Base-by-base conservation (phyloP, 495 filamentous ascomycete genomes). In the Tuber calosporum region DNA sequence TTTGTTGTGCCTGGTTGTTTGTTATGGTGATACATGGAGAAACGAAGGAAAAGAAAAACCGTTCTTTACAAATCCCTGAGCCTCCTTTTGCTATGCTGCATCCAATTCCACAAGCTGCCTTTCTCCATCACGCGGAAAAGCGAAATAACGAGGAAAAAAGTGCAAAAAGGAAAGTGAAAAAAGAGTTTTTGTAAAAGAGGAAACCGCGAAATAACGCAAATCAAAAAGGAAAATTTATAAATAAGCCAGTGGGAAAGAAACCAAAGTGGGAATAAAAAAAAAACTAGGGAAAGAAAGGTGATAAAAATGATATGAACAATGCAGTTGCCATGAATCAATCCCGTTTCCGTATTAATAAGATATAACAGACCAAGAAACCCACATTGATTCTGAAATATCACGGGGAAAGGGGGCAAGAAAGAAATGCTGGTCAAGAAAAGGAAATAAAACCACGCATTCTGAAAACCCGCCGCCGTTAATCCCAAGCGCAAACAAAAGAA, bases 401-500 rank as follows among this genome's bases (percentile, higher is more conserved):
- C 37, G 30, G 66, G 69, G 22, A 71, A 67, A 72, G 58, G 48
- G 68, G 68, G 39, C 67, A 66, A 69, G 45, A 73, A 68, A 68
- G 68, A 78, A 77, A 76, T 77, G 75, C 53, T 30, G 13, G 53
- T 26, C 13, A 62, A 34, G 53, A 62, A 62, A 34, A 62, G 26
- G 53, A 17, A 74, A 62, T 68, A 76, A 41, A 74, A 75, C 71
- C 67, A 80, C 74, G 75, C 73, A 75, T 82, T 78, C 77, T 75
- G 75, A 82, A 75, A 74, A 70, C 80, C 66, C 68, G 77, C 70
- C 77, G 77, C 72, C 74, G 76, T 79, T 75, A 79, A 75, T 78
- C 75, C 79, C 82, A 82, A 84, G 83, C 83, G 81, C 81, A 83
- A 77, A 77, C 75, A 79, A 67, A 73, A 69, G 72, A 79, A 80